Evolutionary conservation across 108 stramenopile species (phyloP).

Genomic region (Cyclotella baltica): DNA sequence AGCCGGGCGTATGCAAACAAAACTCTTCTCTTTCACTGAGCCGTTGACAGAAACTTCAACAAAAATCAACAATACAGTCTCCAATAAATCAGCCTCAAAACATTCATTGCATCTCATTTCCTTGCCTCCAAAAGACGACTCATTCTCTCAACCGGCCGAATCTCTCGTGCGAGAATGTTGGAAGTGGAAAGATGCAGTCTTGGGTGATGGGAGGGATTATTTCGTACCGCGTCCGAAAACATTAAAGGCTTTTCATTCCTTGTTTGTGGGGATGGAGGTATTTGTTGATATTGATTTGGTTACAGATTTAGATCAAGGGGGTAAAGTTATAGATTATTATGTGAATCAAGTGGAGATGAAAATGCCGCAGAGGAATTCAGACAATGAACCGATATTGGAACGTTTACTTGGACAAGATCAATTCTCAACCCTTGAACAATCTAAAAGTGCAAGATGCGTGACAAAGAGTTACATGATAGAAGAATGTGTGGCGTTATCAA

Average conservation of each 20-base stretch:
- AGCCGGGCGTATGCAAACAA: no score
- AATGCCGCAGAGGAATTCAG: background rate
- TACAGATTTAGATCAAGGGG: background rate
- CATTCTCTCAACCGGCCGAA: constrained; percentile 31
- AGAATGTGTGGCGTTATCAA: constrained; percentile 76
- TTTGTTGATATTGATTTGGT: constrained; percentile 1
- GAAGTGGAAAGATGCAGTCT: constrained; percentile 80
- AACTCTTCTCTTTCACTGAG: no score
- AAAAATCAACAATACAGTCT: no score
- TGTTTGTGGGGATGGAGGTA: constrained; percentile 50
- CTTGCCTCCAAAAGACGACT: constrained; percentile 40
- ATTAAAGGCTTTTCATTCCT: constrained; percentile 55
- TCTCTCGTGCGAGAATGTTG: constrained; percentile 61
- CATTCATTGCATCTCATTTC: constrained; percentile 43
- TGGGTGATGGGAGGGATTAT: constrained; percentile 86
- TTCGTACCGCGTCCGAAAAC: constrained; percentile 83
- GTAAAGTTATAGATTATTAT: background rate
- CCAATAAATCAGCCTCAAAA: no score
- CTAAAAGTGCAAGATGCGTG: background rate
- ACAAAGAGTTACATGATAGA: constrained; percentile 25
- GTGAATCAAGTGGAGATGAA: constrained; percentile 1
- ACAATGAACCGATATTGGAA: background rate
- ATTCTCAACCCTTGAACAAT: background rate
- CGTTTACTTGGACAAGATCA: background rate
- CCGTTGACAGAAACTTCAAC: no score